These are phyloP conservation scores for Penicillium pulvis DNA, from an alignment of 495 filamentous ascomycete species.

Conservation along the genomic window DNA sequence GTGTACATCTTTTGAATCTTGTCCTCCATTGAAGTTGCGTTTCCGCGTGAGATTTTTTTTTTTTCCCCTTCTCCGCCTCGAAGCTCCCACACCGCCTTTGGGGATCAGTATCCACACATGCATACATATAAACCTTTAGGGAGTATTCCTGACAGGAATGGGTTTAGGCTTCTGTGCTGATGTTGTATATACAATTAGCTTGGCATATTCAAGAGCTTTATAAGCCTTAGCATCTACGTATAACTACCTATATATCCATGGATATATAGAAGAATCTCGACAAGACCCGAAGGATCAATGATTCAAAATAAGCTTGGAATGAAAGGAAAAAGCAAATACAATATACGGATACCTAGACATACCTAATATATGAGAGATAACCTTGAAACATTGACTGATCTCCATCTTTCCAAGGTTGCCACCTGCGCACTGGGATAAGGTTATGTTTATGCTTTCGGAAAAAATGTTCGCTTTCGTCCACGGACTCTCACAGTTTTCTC, in stretches of 20 bases:
- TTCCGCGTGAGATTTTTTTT: neutral
- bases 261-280: neutral
- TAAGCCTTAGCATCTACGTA: neutral
- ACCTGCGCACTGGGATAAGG: neutral
- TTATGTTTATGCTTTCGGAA: neutral
- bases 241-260: neutral
- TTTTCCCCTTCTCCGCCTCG: neutral
- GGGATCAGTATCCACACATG: neutral
- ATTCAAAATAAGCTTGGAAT: no score
- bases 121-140: no score
- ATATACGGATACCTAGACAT: neutral
- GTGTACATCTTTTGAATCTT: neutral
- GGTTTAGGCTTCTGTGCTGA: no score
- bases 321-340: neutral
- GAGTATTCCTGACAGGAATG: neutral
- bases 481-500: neutral
- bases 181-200: neutral
- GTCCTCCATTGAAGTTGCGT: neutral
- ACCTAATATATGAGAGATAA: neutral
- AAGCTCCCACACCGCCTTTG: neutral
- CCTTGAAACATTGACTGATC: no score
- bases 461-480: conserved; percentile 3
- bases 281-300: no score
- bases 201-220: neutral
- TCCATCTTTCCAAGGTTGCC: no score